phyloP scores from a whole-genome alignment of 2,329 filamentous ascomycete species.

The Sarocladiaceae sp. region DNA sequence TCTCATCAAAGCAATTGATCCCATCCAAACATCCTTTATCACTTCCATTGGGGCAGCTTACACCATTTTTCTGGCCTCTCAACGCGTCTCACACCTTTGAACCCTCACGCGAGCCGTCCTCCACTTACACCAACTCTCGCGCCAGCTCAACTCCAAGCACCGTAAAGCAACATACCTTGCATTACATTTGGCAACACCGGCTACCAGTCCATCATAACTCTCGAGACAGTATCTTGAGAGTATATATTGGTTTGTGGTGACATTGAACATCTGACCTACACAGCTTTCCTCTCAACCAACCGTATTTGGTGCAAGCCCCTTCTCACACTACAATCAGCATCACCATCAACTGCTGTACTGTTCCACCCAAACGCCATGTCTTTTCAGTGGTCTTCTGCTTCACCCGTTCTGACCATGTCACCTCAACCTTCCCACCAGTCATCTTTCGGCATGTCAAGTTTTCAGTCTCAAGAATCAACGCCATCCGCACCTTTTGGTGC shows the following conservation, averaged over 20 bases:
- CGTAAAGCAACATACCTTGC: neutral
- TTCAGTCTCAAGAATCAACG: conserved; percentile 19
- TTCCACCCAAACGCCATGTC: conserved; percentile 21
- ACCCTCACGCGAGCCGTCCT: conserved; percentile 9
- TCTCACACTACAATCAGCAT: neutral
- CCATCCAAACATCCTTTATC: neutral
- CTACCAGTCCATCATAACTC: neutral
- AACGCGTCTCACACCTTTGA: neutral
- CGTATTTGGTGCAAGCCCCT: no score
- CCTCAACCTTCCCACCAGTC: conserved; percentile 28
- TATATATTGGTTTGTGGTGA: conserved; percentile 4
- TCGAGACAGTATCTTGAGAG: neutral
- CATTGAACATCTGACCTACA: conserved; percentile 4
- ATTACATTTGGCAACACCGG: neutral
- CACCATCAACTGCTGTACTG: conserved; percentile 4
- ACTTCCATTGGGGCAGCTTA: conserved; percentile 1
- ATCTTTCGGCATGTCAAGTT: conserved; percentile 23
- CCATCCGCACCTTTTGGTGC: conserved; percentile 18
- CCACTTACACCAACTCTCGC: conserved; percentile 9
- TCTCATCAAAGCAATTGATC: conserved; percentile 6
- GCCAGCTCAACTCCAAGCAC: neutral
- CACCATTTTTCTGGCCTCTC: conserved; percentile 4
- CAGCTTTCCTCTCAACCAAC: conserved; percentile 2
- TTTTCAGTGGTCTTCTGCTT: conserved; percentile 36
- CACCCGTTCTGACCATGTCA: conserved; percentile 37